Evolutionary conservation across 495 filamentous ascomycete species (phyloP), one percentile per base, ranked within the genome.

Genomic region (Hyphodiscus hymeniophilus): DNA sequence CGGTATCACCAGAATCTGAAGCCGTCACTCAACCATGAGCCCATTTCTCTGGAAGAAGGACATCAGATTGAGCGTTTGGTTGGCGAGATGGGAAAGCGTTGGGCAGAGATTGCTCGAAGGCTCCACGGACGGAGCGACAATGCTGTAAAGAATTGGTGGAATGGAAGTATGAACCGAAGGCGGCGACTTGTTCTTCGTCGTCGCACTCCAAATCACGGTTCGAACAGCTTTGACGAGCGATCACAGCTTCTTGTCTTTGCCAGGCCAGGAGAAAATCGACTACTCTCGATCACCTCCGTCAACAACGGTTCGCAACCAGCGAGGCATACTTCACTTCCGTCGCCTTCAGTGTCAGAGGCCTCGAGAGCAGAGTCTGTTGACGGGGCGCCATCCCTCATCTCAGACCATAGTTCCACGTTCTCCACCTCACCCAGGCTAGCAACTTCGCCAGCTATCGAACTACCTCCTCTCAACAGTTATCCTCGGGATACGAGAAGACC

Each of bases 81-180:
- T 28, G 66, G 63, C 20, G 80, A 89, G 51, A 84, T 86, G 72
- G 92, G 92, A 39, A 94, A 88, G 67, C 74, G 84, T 21, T 98
- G 92, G 92, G 92, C 92, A 2, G 88, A 96, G 56, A 97, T 98
- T 55, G 90, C 92, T 21, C 77, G 92, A 57, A 71, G 77, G 15
- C 77, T 98, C 18, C 77, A 82, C 15, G 91, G 90, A 51, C 81
- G 92, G 56, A 95, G 89, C 68, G 92, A 98, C 72, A 98, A 98
- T 60, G 86, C 87, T 26, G 89, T 98, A 42, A 98, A 98, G 78
- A 98, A 98, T 67, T 97, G 89, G 88, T 96, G 87, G 87, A 97
- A 98, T 65, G 91, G 92, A 28, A 86, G 85, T 60, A 83, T 87
- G 81, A 95, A 96, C 67, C 79, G 90, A 56, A 66, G 75, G 52